Evolutionary conservation across 2,329 filamentous ascomycete species (phyloP), one percentile per base, ranked within the genome.

Genomic region (Diaporthe helianthi): DNA sequence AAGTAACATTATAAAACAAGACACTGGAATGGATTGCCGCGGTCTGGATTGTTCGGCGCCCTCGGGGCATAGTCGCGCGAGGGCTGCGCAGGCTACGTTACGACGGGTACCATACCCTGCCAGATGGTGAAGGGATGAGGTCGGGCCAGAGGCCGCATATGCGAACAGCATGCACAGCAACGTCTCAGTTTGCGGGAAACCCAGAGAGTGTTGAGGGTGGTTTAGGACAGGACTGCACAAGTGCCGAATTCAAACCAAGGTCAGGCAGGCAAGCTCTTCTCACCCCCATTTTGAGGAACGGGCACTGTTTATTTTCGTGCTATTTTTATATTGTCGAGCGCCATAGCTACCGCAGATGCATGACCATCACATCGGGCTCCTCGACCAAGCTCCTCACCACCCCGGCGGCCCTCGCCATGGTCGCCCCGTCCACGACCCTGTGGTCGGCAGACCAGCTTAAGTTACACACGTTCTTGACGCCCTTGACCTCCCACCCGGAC

Each of bases 361-460:
- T 86, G 72, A 98, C 83, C 93, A 98, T 97, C 68, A 86, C 86
- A 77, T 94, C 94, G 5, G 95, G 93, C 76, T 93, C 89, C 82
- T 98, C 94, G 47, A 98, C 87, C 74, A 92, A 89, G 64, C 85
- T 84, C 74, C 90, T 89, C 26, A 98, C 92, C 72, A 91, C 86
- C 75, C 94, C 93, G 15, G 93, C 94, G 78, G 95, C 95, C 73
- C 94, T 87, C 24, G 96, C 96, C 87, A 97, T 93, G 71, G 94
- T 97, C 55, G 95, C 95, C 2, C 96, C 96, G 80, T 99, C 96
- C 55, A 98, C 90, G 66, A 98, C 92, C 24, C 96, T 86, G 80
- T 99, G 96, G 80, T 98, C 94, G 7, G 95, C 95, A 79, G 93
- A 95, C 95, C 95, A 98, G 81, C 94, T 98, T 75, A 98, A 93